These are phyloP conservation scores for Cladorrhinum sp. DNA, from an alignment of 2,329 filamentous ascomycete species.

Conservation along the genomic window DNA sequence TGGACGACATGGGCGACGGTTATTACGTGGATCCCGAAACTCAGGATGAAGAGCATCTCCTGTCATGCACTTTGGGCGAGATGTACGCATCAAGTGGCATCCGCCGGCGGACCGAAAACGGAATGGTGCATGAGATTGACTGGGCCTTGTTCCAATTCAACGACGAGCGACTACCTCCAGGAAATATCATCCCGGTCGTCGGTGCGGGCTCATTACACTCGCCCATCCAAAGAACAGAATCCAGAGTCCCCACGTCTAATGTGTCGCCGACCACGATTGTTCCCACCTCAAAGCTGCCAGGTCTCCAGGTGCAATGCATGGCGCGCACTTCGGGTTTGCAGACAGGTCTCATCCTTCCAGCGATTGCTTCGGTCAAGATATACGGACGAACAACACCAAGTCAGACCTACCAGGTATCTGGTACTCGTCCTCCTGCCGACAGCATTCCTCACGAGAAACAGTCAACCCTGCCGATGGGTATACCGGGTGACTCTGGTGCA, in stretches of 20 bases:
- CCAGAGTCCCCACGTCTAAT: slow-evolving; percentile 35
- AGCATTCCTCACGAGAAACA: neutral
- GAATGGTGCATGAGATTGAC: slow-evolving; percentile 85
- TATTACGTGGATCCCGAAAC: slow-evolving; percentile 74
- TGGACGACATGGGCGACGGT: slow-evolving; percentile 79
- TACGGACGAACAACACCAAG: slow-evolving; percentile 79
- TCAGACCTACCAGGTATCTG: slow-evolving; percentile 57
- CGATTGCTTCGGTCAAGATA: slow-evolving; percentile 81
- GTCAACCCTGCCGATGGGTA: slow-evolving; percentile 47
- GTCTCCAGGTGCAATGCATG: slow-evolving; percentile 79
- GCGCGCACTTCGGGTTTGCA: slow-evolving; percentile 84
- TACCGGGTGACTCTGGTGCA: slow-evolving; percentile 87
- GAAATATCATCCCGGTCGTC: slow-evolving; percentile 63
- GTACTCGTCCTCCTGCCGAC: neutral
- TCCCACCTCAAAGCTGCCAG: slow-evolving; percentile 61
- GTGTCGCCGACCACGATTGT: slow-evolving; percentile 53
- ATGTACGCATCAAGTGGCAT: slow-evolving; percentile 90
- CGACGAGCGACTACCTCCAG: slow-evolving; percentile 64
- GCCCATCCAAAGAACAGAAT: neutral
- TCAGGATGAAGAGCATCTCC: slow-evolving; percentile 77
- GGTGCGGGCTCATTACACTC: neutral
- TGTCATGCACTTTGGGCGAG: slow-evolving; percentile 76
- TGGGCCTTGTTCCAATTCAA: slow-evolving; percentile 88
- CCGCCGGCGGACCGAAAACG: slow-evolving; percentile 67
- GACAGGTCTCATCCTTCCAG: slow-evolving; percentile 71